Conservation (phyloP, 1,284 basidiomycete genomes). For the Ganoderma resinaceum region DNA sequence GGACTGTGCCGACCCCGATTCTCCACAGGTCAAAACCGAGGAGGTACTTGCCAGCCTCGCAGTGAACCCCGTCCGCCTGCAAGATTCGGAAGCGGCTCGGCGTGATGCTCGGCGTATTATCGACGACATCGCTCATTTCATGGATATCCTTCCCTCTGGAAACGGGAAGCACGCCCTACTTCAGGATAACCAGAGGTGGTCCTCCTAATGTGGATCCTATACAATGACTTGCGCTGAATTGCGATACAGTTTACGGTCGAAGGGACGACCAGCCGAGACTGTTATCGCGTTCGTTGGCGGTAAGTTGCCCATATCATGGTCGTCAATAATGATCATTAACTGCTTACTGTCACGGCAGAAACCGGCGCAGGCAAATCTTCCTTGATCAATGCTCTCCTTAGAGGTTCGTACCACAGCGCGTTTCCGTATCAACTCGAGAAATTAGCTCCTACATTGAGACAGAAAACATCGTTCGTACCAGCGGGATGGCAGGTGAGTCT, state of each 20-base stretch:
- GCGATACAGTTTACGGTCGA: neutral
- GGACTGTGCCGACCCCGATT: too few relatives aligned
- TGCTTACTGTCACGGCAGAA: constrained; percentile 39
- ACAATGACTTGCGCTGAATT: neutral
- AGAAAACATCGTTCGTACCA: constrained; percentile 63
- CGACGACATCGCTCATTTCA: neutral
- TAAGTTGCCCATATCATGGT: neutral
- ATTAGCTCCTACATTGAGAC: neutral
- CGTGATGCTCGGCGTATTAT: neutral
- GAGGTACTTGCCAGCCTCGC: too few relatives aligned
- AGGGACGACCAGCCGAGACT: neutral
- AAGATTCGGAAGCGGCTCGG: neutral
- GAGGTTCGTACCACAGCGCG: constrained; percentile 27
- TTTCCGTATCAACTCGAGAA: neutral
- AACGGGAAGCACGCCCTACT: neutral
- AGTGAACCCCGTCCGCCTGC: neutral
- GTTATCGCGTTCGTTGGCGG: constrained; percentile 11
- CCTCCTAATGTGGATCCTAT: too few relatives aligned
- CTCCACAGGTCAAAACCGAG: too few relatives aligned
- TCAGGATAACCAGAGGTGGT: neutral
- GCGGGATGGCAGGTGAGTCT: constrained; percentile 59
- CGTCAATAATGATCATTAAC: neutral
- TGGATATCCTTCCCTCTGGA: neutral
- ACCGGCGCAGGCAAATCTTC: constrained; percentile 65
- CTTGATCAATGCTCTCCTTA: constrained; percentile 58